Percentiles rank a stretch among this genome's conserved stretches.
phyloP scores from a whole-genome alignment of 2,329 filamentous ascomycete species.

The Cyphellophora attinorum region DNA sequence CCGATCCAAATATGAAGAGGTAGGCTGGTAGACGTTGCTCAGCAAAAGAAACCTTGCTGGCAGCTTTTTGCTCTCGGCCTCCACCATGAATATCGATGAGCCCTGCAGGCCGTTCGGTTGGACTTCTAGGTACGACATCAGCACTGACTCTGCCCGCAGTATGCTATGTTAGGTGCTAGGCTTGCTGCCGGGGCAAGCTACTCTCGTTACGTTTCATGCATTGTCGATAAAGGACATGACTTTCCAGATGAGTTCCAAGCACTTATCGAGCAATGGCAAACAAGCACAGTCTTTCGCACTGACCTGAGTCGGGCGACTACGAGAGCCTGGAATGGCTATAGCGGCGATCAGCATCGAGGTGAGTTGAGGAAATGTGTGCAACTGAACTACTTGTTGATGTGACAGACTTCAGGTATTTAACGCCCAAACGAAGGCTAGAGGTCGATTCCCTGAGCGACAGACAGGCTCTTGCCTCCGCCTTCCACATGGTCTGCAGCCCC shows the following conservation, averaged over 20 bases:
- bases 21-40: no score
- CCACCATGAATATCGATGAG: no score
- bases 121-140: no score
- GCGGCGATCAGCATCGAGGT: constrained; percentile 55
- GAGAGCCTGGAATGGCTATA: constrained; percentile 86
- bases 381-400: background rate
- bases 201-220: constrained; percentile 70
- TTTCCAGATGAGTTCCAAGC: constrained; percentile 61
- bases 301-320: constrained; percentile 66
- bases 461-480: constrained; percentile 63
- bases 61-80: no score
- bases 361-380: constrained; percentile 7
- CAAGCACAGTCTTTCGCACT: constrained; percentile 59
- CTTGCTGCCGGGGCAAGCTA: constrained; percentile 64
- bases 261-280: constrained; percentile 65
- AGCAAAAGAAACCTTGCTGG: no score
- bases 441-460: constrained; percentile 57
- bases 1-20: no score
- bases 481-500: constrained; percentile 81
- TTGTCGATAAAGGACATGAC: constrained; percentile 81
- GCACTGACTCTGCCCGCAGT: no score
- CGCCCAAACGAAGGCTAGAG: constrained; percentile 73
- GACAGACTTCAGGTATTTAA: constrained; percentile 75
- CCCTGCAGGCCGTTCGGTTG: no score
- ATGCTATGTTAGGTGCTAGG: constrained; percentile 77